Base-by-base conservation (phyloP, 1,284 basidiomycete genomes). In the Cryptococcus deneoformans region DNA sequence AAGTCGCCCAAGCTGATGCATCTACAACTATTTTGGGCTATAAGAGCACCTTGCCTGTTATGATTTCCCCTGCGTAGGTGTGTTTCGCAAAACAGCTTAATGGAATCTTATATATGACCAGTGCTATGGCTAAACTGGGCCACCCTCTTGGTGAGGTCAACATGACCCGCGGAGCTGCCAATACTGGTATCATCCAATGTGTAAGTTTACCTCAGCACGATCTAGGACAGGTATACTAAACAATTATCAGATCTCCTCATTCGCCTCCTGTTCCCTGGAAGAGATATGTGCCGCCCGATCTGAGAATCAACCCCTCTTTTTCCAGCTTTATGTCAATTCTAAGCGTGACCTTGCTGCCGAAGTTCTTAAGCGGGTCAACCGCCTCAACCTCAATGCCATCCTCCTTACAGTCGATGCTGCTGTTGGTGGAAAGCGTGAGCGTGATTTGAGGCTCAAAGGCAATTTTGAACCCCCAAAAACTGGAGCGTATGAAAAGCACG, bases 371-470 rank as follows among this genome's bases (percentile, higher is more conserved):
- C 86, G 89, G 59, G 82, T 92, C 24, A 86, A 89, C 63, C 69
- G 73, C 16, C 77, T 88, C 9, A 89, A 86, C 53, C 69, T 75
- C 55, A 67, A 77, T 58, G 92, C 90, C 1, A 89, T 97, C 54
- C 90, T 92, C 76, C 79, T 96, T 46, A 96, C 93, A 0, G 92
- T 94, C 3, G 93, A 96, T 78, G 91, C 92, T 6, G 82, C 90
- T 5, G 85, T 90, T 7, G 83, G 89, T 6, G 89, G 92, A 11
- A 92, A 93, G 70, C 83, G 92, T 43, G 93, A 96, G 76, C 78
- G 85, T 47, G 92, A 96, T 67, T 73, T 81, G 68, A 69, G 82
- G 24, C 60, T 71, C 37, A 78, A 75, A 66, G 76, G 70, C 49
- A 70, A 71, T 35, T 74, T 75, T 52, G 71, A 75, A 54, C 68